Evolutionary conservation across 495 filamentous ascomycete species (phyloP), one percentile per base, ranked within the genome.

Genomic region (Tuber microsphaerosporum): DNA sequence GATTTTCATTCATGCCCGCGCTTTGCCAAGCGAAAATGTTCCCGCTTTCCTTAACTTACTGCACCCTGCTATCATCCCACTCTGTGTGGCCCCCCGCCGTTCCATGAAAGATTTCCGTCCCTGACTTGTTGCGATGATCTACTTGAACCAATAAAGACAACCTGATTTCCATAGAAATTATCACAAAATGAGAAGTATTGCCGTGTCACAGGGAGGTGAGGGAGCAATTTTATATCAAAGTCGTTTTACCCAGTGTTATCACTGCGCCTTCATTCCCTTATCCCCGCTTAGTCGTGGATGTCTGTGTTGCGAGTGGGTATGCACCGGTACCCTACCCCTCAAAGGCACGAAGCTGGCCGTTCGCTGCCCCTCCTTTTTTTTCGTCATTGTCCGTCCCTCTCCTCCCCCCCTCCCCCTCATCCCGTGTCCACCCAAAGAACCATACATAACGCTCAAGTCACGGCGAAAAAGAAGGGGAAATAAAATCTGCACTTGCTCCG

Each of bases 391-490:
- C 41, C 48, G 56, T 41, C 51, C 69, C 68, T 37, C 26, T 39
- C 69, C 74, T 61, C 71, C 77, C 69, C 51, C 69, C 70, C 16
- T 45, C 34, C 72, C 42, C 42, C 73, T 65, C 56, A 65, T 65
- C 56, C 34, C 56, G 56, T 65, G 56, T 34, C 56, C 26, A 16
- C 56, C 14, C 56, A 65, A 65, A 65, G 56, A 16, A 31, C 56
- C 31, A 16, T 34, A 65, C 56, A 65, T 34, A 65, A 65, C 56
- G 26, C 26, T 34, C 56, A 65, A 34, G 56, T 65, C 56, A 65
- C 56, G 56, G 56, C 4, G 26, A 34, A 65, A 65, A 65, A 65
- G 56, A 16, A 34, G 56, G 56, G 56, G 56, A 65, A 65, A 65
- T 65, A 65, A 65, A 65, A 65, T 65, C 56, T 65, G 56, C 56